Conservation (phyloP, 1,284 basidiomycete species). For the Microstroma glucosiphilum region DNA sequence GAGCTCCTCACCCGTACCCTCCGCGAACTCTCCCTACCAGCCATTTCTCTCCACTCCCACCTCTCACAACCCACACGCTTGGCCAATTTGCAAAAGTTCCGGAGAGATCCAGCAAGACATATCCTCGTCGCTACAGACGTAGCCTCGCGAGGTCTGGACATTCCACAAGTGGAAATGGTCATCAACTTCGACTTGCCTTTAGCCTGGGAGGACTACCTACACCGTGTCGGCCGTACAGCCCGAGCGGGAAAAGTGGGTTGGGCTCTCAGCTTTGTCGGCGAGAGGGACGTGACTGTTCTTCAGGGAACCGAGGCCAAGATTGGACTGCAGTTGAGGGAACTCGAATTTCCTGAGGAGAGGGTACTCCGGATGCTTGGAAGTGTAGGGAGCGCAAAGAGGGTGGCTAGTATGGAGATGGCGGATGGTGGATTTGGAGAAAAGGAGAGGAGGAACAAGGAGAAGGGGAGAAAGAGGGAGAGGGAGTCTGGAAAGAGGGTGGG, state of each 20-base stretch:
- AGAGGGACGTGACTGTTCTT: conserved; percentile 80
- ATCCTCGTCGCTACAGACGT: conserved; percentile 49
- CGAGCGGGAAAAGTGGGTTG: conserved; percentile 84
- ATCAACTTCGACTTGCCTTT: conserved; percentile 91
- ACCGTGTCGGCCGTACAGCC: conserved; percentile 72
- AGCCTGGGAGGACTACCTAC: conserved; percentile 60
- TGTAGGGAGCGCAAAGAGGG: conserved; percentile 82
- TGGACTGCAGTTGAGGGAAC: conserved; percentile 54
- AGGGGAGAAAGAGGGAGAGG: conserved; percentile 47
- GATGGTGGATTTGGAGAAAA: conserved; percentile 84
- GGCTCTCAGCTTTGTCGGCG: conserved; percentile 89
- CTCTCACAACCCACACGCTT: conserved; percentile 84
- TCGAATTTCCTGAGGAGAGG: conserved; percentile 61
- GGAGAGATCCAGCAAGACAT: conserved; percentile 57
- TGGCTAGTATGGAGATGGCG: conserved; percentile 90
- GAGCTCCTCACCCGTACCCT: conserved; percentile 71
- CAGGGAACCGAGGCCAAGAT: conserved; percentile 79
- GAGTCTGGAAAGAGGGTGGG: neutral
- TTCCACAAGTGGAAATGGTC: conserved; percentile 73
- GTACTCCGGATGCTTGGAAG: conserved; percentile 80
- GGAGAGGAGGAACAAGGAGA: conserved; percentile 70
- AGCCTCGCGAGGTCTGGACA: conserved; percentile 49
- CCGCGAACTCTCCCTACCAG: conserved; percentile 64
- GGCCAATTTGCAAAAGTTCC: conserved; percentile 76
- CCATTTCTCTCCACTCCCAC: conserved; percentile 84